phyloP scores from a whole-genome alignment of 768 basidiomycete genomes.

The Boletus rex-veris region DNA sequence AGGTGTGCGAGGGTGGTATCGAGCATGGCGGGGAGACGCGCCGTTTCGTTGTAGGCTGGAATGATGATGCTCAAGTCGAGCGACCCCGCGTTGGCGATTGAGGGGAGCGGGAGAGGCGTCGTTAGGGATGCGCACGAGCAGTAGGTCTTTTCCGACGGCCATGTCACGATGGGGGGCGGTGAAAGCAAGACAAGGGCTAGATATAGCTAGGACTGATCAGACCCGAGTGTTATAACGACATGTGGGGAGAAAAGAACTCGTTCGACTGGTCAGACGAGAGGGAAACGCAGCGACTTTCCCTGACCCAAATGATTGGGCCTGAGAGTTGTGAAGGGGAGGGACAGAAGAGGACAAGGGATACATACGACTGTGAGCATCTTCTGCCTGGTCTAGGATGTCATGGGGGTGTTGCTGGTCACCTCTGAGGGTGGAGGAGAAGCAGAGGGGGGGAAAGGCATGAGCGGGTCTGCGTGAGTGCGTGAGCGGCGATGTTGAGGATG shows the following conservation, averaged over 20 bases:
- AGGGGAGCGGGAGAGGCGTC: slow-evolving; percentile 53
- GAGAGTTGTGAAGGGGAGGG: no score
- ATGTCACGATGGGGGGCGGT: slow-evolving; percentile 60
- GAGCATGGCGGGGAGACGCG: no score
- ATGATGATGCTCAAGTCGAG: no score
- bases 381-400: slow-evolving; percentile 26
- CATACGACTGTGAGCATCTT: background rate
- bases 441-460: slow-evolving; percentile 2
- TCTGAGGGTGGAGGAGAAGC: slow-evolving; percentile 21
- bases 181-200: slow-evolving; percentile 70
- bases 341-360: no score
- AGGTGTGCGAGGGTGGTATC: no score
- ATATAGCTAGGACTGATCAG: slow-evolving; percentile 52
- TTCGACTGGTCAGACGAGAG: slow-evolving; percentile 33
- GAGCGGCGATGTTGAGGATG: no score
- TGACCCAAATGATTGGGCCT: slow-evolving; percentile 37
- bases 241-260: background rate
- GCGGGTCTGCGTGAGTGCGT: background rate
- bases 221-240: background rate
- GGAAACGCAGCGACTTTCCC: slow-evolving; percentile 29
- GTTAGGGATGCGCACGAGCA: slow-evolving; percentile 52
- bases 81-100: no score
- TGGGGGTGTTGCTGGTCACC: slow-evolving; percentile 23
- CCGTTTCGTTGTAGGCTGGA: no score
- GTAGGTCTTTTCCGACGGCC: slow-evolving; percentile 67